Conservation (phyloP, 2,329 filamentous ascomycete genomes). For the Cordyceps tenuipes region DNA sequence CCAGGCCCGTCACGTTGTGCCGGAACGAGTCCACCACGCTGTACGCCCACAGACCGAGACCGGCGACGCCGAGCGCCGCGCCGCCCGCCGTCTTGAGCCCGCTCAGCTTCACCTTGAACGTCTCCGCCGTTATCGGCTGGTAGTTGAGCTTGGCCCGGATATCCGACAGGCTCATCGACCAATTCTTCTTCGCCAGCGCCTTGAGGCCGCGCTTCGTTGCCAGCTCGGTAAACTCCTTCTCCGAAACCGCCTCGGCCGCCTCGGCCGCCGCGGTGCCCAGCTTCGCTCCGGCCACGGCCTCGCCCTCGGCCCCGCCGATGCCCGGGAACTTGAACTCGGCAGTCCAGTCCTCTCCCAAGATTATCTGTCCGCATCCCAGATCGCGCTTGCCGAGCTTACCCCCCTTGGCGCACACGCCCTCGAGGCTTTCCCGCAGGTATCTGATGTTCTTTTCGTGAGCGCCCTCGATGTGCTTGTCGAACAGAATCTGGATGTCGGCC, state of each 20-base stretch:
- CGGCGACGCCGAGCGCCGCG: background rate
- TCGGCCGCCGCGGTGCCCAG: background rate
- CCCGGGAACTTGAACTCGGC: background rate
- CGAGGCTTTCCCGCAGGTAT: background rate
- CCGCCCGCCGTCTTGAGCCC: background rate
- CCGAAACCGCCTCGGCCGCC: background rate
- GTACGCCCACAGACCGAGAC: background rate
- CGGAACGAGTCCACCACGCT: background rate
- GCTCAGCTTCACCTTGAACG: background rate
- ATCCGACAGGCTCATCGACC: background rate
- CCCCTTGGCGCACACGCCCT: background rate
- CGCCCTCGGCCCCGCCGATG: background rate
- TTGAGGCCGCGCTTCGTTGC: background rate
- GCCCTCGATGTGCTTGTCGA: background rate
- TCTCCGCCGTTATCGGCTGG: background rate
- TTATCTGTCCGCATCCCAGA: background rate
- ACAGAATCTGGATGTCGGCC: background rate
- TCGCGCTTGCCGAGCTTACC: background rate
- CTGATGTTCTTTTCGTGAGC: background rate
- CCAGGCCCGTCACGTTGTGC: background rate
- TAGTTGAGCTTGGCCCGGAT: background rate
- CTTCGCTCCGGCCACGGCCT: background rate
- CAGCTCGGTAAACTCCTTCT: background rate
- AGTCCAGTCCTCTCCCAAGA: background rate
- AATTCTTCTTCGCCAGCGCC: background rate